Evolutionary conservation across 768 basidiomycete species (phyloP), one percentile per base, ranked within the genome.

Genomic region (Xerocomus potaroensis): DNA sequence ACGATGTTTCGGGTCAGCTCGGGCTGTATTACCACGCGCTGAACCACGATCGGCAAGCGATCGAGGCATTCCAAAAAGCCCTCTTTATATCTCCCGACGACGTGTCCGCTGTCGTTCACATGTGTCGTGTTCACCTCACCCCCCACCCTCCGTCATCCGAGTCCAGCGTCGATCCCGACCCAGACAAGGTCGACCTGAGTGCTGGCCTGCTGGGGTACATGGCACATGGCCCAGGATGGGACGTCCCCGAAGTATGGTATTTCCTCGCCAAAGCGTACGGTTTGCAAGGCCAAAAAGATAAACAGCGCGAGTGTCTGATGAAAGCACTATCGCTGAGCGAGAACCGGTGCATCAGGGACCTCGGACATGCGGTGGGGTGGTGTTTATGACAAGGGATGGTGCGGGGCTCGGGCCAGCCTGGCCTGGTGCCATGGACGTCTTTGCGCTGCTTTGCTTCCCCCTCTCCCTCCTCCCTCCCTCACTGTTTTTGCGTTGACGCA

Each of bases 171-270:
- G 62, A 64, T 6, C 57, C 60, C 1, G 67, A 66, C 16, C 55
- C 59, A 36, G 74, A 69, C 53, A 77, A 84, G 58, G 74, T 87
- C 8, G 91, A 95, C 59, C 72, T 96, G 31, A 90, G 90, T 0
- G 91, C 88, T 4, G 85, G 86, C 3, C 69, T 94, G 57, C 74
- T 98, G 22, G 78, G 78, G 1, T 80, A 87, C 52, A 60, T 92
- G 39, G 89, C 91, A 0, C 79, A 81, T 32, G 89, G 87, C 1
- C 70, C 72, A 0, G 95, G 86, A 10, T 97, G 93, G 92, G 86
- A 96, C 62, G 78, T 87, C 2, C 80, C 93, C 0, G 95, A 98
- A 63, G 94, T 88, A 21, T 99, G 95, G 95, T 95, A 87, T 65
- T 88, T 83, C 63, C 75, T 98, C 12, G 89, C 84, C 6, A 90